Base-by-base conservation (phyloP, 768 basidiomycete species). In the Termitomyces sp. region DNA sequence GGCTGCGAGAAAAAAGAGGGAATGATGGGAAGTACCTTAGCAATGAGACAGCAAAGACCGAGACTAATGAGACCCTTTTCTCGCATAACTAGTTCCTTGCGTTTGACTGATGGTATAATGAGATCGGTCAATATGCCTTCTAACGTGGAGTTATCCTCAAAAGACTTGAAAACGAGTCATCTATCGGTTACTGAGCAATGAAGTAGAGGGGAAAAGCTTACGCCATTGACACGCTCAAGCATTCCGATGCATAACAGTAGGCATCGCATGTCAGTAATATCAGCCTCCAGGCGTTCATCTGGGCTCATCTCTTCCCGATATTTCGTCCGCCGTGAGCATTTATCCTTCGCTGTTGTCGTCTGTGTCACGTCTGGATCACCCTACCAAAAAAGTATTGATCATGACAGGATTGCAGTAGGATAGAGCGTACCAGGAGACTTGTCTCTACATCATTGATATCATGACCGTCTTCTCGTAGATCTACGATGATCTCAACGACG, bases 221-320 rank as follows among this genome's bases (percentile, higher is more conserved):
- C 95, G 11, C 93, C 86, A 63, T 94, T 86, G 18, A 97, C 92
- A 13, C 94, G 83, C 72, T 97, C 94, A 3, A 98, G 78, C 79
- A 96, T 86, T 0, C 88, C 90, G 41, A 88, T 92, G 61, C 91
- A 92, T 16, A 98, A 76, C 14, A 84, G 76, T 36, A 98, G 72
- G 65, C 93, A 96, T 5, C 95, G 79, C 60, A 95, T 62, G 62
- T 98, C 94, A 18, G 85, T 83, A 22, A 86, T 69, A 56, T 93
- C 92, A 22, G 81, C 82, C 24, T 79, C 76, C 28, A 74, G 75
- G 55, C 79, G 80, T 67, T 90, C 88, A 65, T 89, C 88, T 1
- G 82, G 75, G 0, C 82, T 77, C 74, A 88, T 80, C 28, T 80
- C 79, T 24, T 72, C 70, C 28, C 90, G 88, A 58, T 85, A 83